A percentile compares a stretch with the other conserved stretches of the same genome.
Conservation (phyloP, 345 rosid species). For the Populus ilicifolia region DNA sequence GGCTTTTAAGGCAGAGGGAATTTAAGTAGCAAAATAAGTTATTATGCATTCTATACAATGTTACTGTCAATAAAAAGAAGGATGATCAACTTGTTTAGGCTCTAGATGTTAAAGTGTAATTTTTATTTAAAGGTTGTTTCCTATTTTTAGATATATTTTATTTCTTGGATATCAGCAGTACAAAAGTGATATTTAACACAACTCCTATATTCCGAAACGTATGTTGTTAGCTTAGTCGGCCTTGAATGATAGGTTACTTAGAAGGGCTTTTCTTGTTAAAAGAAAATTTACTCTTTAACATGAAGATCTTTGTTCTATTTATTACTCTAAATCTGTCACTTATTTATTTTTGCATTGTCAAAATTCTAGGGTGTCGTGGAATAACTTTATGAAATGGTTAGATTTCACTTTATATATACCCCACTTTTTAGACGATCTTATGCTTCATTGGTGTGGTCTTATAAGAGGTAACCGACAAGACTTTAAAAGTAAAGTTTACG, state of each 20-base stretch:
- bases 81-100: no score
- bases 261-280: neutral
- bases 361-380: neutral
- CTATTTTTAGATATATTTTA: no score
- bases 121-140: no score
- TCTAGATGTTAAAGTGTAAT: no score
- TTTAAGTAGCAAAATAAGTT: no score
- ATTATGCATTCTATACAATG: no score
- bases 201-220: neutral
- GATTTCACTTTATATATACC: neutral
- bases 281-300: neutral
- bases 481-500: neutral
- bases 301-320: no score
- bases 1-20: no score
- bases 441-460: neutral
- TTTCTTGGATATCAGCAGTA: no score
- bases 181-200: no score
- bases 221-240: neutral
- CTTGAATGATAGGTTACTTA: neutral
- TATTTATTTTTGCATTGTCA: neutral
- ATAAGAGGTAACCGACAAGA: neutral
- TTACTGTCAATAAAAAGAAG: no score
- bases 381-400: neutral
- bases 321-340: neutral
- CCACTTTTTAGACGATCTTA: neutral